Percentiles rank a stretch among this genome's conserved stretches.
These are phyloP conservation scores for Achaetomium macrosporum DNA, from an alignment of 2,329 filamentous ascomycete genomes.

Conservation along the genomic window DNA sequence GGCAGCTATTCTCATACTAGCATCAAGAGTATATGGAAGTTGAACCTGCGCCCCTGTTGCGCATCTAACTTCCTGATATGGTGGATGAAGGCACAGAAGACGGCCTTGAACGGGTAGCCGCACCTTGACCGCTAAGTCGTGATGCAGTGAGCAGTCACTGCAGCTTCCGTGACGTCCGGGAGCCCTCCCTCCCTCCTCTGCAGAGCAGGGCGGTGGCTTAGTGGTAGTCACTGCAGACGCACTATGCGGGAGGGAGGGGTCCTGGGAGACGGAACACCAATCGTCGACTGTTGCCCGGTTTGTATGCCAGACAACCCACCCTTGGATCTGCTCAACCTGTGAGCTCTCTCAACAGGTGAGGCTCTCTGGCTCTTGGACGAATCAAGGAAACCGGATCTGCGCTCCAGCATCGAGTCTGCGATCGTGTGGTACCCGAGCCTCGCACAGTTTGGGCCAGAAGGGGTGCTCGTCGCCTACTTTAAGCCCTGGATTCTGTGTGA, in stretches of 20 bases:
- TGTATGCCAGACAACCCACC: slow-evolving; percentile 11
- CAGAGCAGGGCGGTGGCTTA: slow-evolving; percentile 19
- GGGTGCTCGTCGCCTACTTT: background rate
- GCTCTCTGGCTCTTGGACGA: slow-evolving; percentile 18
- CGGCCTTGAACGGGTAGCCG: slow-evolving; percentile 10
- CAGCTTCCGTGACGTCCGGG: slow-evolving; percentile 5
- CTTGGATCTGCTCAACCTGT: slow-evolving; percentile 12
- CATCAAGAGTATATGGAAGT: background rate
- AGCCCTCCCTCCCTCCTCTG: slow-evolving; percentile 5
- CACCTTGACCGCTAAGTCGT: slow-evolving; percentile 19
- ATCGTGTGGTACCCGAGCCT: slow-evolving; percentile 1
- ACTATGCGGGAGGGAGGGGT: slow-evolving; percentile 6
- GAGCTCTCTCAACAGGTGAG: slow-evolving; percentile 13
- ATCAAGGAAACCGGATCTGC: slow-evolving; percentile 3
- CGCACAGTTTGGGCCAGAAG: slow-evolving; percentile 1
- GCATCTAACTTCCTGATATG: background rate
- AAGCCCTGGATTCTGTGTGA: slow-evolving; percentile 10
- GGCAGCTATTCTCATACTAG: too few species aligned
- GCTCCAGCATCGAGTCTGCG: background rate
- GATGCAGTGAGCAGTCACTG: slow-evolving; percentile 15
- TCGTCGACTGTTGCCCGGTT: slow-evolving; percentile 20
- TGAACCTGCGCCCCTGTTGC: background rate
- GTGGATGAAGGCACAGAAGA: background rate
- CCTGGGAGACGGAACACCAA: slow-evolving; percentile 14
- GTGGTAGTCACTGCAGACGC: slow-evolving; percentile 2